Evolutionary conservation across 257 asterid species (phyloP).

Genomic region (Solanum sparsipilum): DNA sequence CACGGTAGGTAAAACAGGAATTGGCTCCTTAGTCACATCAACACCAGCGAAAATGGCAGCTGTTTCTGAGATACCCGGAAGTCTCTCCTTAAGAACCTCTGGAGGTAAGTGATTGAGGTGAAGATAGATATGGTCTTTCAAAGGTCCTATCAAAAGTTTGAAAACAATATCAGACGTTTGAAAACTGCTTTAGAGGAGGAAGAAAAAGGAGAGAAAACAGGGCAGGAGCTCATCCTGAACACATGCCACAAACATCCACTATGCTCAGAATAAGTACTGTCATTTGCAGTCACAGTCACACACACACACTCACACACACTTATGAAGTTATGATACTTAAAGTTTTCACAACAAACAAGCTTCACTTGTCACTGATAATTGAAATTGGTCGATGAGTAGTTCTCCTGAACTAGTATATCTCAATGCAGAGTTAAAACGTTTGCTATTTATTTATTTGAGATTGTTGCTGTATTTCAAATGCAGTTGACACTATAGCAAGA

Average conservation of each 20-base stretch:
- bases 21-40: conserved; percentile 95
- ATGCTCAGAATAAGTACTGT: neutral
- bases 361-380: neutral
- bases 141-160: conserved; percentile 46
- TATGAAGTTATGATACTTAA: neutral
- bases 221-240: neutral
- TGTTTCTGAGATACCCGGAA: conserved; percentile 97
- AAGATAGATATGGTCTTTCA: conserved; percentile 91
- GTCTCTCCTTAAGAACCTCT: conserved; percentile 94
- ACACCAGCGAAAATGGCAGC: conserved; percentile 98
- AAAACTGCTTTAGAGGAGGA: neutral
- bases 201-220: neutral
- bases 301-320: neutral
- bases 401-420: neutral
- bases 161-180: neutral
- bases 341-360: neutral
- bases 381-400: neutral
- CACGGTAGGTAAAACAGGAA: conserved; percentile 95
- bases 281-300: neutral
- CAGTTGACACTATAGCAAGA: neutral
- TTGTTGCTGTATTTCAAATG: neutral
- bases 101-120: conserved; percentile 98
- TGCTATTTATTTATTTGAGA: neutral
- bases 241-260: neutral
- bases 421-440: neutral